Evolutionary conservation across 1,139 yeast species (phyloP).

Genomic region (Scheffersomyces insectosa): DNA sequence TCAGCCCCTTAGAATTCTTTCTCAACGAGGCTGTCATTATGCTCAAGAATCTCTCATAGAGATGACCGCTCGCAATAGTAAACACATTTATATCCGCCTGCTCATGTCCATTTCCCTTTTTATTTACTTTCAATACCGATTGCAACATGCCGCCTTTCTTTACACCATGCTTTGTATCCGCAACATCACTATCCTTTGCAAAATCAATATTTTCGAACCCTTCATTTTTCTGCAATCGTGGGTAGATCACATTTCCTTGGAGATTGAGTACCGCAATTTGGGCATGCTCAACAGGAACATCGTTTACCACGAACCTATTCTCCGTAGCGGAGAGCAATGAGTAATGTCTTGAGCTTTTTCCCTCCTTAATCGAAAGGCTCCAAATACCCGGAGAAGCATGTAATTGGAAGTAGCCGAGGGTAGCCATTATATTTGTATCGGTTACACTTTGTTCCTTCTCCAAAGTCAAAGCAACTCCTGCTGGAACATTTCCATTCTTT

Average conservation of each 20-base stretch:
- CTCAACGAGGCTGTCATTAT: constrained; percentile 81
- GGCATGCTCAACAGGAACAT: constrained; percentile 14
- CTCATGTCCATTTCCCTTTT: constrained; percentile 6
- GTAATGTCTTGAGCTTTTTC: constrained; percentile 40
- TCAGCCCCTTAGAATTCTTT: constrained; percentile 57
- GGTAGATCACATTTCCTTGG: constrained; percentile 41
- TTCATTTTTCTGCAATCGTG: constrained; percentile 43
- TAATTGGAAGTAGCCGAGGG: constrained; percentile 75
- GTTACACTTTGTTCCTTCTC: constrained; percentile 14
- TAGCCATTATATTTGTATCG: constrained; percentile 72
- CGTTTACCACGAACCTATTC: constrained; percentile 29
- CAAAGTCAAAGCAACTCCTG: constrained; percentile 53
- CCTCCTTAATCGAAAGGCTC: constrained; percentile 46
- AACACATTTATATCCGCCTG: constrained; percentile 75
- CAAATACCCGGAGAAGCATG: constrained; percentile 70
- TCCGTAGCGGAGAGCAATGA: constrained; percentile 39
- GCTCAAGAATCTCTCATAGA: constrained; percentile 70
- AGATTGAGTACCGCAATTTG: constrained; percentile 36
- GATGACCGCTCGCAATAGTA: constrained; percentile 77
- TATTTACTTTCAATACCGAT: constrained; percentile 1
- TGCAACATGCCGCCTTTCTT: not conserved
- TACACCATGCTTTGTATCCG: not conserved
- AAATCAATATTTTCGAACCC: constrained; percentile 33
- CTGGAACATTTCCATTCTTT: constrained; percentile 37
- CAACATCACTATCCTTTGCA: not conserved